phyloP scores from a whole-genome alignment of 768 basidiomycete species.

The Suillus alpinus region DNA sequence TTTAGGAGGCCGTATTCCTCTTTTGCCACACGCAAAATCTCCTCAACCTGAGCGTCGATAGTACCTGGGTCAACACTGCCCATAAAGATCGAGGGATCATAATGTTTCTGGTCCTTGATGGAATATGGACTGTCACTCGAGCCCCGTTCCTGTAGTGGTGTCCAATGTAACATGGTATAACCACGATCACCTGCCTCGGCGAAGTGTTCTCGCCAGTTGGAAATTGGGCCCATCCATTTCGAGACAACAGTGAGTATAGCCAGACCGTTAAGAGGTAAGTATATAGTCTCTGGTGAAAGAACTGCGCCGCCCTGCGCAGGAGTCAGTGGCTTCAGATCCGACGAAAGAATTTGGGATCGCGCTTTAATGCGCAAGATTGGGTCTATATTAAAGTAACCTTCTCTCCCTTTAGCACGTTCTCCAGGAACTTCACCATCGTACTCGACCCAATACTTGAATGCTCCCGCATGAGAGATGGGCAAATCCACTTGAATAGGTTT shows the following conservation, averaged over 20 bases:
- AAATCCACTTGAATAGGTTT: conserved; percentile 93
- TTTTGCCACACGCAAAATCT: conserved; percentile 65
- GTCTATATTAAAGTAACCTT: conserved; percentile 96
- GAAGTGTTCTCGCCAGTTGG: conserved; percentile 77
- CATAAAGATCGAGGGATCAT: conserved; percentile 73
- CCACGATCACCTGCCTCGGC: conserved; percentile 83
- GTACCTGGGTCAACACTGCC: conserved; percentile 41
- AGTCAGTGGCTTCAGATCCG: conserved; percentile 49
- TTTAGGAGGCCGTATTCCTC: conserved; percentile 88
- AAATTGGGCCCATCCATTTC: conserved; percentile 94
- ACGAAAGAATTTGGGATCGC: conserved; percentile 70
- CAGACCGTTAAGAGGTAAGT: conserved; percentile 84
- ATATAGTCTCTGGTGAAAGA: conserved; percentile 49
- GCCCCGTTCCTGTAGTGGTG: conserved; percentile 91
- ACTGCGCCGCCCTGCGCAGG: conserved; percentile 50
- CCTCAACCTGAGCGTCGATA: conserved; percentile 56
- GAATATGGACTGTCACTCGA: conserved; percentile 91
- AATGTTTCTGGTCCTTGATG: conserved; percentile 81
- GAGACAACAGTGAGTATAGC: conserved; percentile 89
- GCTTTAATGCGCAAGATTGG: conserved; percentile 77
- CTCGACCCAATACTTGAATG: conserved; percentile 94
- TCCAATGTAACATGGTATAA: conserved; percentile 98
- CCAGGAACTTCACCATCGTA: conserved; percentile 65
- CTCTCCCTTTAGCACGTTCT: conserved; percentile 72
- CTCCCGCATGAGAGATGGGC: conserved; percentile 94